A percentile compares a stretch with the other conserved stretches of the same genome.
These are phyloP conservation scores for Coemansia asiatica DNA, from an alignment of 192 early-diverging fungal genomes.

Conservation along the genomic window DNA sequence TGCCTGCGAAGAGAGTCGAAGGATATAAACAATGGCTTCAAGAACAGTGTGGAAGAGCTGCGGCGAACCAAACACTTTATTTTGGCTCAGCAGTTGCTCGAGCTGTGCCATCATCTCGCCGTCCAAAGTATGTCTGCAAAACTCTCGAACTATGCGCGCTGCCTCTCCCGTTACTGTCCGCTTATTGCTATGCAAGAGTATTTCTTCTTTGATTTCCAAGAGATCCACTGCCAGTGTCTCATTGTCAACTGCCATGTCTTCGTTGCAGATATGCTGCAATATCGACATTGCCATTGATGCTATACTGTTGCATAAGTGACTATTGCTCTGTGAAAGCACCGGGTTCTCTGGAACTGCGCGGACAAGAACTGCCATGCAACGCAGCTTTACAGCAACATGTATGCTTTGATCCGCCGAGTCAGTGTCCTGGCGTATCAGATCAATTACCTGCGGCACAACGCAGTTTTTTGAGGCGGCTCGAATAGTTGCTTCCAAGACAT, in stretches of 20 bases:
- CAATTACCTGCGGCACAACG: background rate
- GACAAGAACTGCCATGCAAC: slow-evolving; percentile 12
- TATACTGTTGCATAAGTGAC: background rate
- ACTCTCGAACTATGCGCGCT: slow-evolving; percentile 35
- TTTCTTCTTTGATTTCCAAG: too few relatives aligned
- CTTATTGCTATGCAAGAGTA: background rate
- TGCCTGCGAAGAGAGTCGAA: background rate
- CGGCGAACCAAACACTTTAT: too few relatives aligned
- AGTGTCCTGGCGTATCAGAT: background rate
- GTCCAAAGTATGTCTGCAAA: slow-evolving; percentile 17
- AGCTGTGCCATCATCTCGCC: slow-evolving; percentile 5
- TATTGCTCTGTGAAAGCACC: background rate
- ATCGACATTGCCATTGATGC: background rate
- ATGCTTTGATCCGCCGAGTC: background rate
- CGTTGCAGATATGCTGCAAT: background rate
- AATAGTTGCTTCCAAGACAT: slow-evolving; percentile 31
- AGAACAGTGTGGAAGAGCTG: too few relatives aligned
- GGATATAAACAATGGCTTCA: too few relatives aligned
- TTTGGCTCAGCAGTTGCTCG: slow-evolving; percentile 13
- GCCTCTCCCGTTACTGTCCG: slow-evolving; percentile 24
- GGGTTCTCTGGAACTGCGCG: background rate
- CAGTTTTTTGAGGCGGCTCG: background rate
- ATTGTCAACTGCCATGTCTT: too few relatives aligned
- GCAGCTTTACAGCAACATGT: slow-evolving; percentile 1
- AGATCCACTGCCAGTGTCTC: background rate